Evolutionary conservation across 345 rosid species (phyloP), one percentile per base, ranked within the genome.

Genomic region (Rhodomyrtus tomentosa): DNA sequence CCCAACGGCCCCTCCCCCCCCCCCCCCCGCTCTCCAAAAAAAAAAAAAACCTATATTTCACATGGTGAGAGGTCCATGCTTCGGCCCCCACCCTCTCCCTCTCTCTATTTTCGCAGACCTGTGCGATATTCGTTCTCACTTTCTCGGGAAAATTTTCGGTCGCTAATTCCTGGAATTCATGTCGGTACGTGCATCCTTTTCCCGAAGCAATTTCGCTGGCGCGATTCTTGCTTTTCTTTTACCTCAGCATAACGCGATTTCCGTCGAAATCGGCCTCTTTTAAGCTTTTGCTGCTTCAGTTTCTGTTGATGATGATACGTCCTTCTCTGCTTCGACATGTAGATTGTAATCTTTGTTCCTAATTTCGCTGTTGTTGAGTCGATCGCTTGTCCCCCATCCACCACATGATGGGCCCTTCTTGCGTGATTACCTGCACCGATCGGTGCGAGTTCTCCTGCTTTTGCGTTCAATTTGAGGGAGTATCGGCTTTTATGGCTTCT

Each of bases 151-250:
- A 68, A 18, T 36, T 68, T 21, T 42, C 3, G 25, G 45, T 68
- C 79, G 79, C 45, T 32, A 10, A 18, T 68, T 68, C 79, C 25
- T 18, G 48, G 87, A 88, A 90, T 90, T 89, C 92, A 93, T 93
- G 95, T 88, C 94, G 95, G 95, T 93, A 91, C 86, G 95, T 87
- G 22, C n/a, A 40, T 38, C 54, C 51, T 81, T 55, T 83, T 56
- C 85, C 16, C 50, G 25, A 49, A 62, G 74, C 40, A 62, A 16
- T 62, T 62, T 20, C 76, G 45, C 13, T 68, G 45, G 79, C 79
- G 45, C 58, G 58, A 24, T 24, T 24, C 58, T 24, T 55, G 53
- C 53, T 16, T 14, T 14, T 51, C 6, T 16, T 51, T 51, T 51
- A 15, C 20, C 53, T 5, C 20, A 16, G 21, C 53, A 51, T 14